Evolutionary conservation across 2,329 filamentous ascomycete species (phyloP).

Genomic region (Juglanconis sp.): DNA sequence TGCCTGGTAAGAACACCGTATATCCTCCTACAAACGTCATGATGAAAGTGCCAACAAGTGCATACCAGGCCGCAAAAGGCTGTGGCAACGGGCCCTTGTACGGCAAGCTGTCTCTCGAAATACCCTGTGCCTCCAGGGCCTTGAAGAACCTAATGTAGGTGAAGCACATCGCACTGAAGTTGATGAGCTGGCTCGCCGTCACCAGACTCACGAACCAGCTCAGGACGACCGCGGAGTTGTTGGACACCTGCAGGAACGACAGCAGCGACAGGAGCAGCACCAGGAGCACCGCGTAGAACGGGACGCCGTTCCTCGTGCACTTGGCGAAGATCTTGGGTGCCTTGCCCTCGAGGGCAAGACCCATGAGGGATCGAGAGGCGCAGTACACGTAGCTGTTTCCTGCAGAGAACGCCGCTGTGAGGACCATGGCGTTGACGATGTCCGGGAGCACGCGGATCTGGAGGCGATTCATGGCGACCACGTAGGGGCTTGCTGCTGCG

Average conservation of each 20-base stretch:
- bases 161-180: slow-evolving; percentile 43
- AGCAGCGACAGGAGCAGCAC: slow-evolving; percentile 33
- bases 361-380: slow-evolving; percentile 47
- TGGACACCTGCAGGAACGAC: slow-evolving; percentile 37
- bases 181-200: slow-evolving; percentile 38
- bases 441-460: slow-evolving; percentile 51
- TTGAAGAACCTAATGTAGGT: slow-evolving; percentile 42
- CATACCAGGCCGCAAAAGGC: slow-evolving; percentile 51
- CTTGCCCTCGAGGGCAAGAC: slow-evolving; percentile 47
- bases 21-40: slow-evolving; percentile 57
- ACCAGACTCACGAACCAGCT: slow-evolving; percentile 36
- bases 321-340: slow-evolving; percentile 40
- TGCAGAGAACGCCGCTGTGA: slow-evolving; percentile 30
- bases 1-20: slow-evolving; percentile 39
- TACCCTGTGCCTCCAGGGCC: slow-evolving; percentile 7
- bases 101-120: slow-evolving; percentile 8
- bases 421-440: slow-evolving; percentile 54
- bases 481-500: slow-evolving; percentile 48
- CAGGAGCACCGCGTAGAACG: slow-evolving; percentile 32
- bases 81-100: slow-evolving; percentile 14
- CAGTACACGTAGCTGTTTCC: slow-evolving; percentile 53
- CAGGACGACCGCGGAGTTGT: slow-evolving; percentile 34
- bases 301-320: slow-evolving; percentile 44
- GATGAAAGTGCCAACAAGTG: slow-evolving; percentile 42
- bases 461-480: slow-evolving; percentile 34